Evolutionary conservation across 305 asterid genomes (phyloP), one percentile per base, ranked within the genome.

Genomic region (Fraxinus platypoda): DNA sequence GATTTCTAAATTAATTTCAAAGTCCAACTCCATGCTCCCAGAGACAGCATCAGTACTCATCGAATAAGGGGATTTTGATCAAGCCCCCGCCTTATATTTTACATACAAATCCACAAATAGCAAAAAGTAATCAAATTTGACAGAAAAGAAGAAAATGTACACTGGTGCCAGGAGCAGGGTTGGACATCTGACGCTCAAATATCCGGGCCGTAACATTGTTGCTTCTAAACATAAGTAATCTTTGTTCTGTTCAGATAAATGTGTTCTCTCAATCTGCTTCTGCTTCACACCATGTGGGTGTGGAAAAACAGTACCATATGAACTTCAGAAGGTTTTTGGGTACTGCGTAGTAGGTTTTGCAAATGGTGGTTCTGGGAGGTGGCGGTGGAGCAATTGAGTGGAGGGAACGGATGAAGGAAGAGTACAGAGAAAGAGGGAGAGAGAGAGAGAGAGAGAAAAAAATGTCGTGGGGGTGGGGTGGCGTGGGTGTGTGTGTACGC

Each of bases 141-240:
- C 2, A 49, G 59, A 13, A 15, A 15, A 33, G 73, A 75, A 41
- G 41, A 76, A 13, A 70, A 28, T 84, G 25, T 94, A 95, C 99
- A 78, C 90, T 85, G 87, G 98, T 91, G 85, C 98, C 97, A 83
- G 99, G 98, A 88, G 94, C 90, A 83, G 99, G 97, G 79, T 90
- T 85, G 66, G 88, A 88, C 88, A 93, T 92, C 93, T 95, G 97
- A 89, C 99, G 98, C 92, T 93, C 90, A 90, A 95, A 95, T 83
- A 95, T 85, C 89, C 99, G 90, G 88, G 97, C 97, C 86, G 99
- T 88, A 82, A 95, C 95, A 91, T 95, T 95, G 87, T 89, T 94
- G 88, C 93, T 94, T 90, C 88, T 93, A 90, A 90, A 94, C 99
- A 95, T 95, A 54, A 54, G 64, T 54, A 54, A 54, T 54, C 25